Evolutionary conservation across 2,329 filamentous ascomycete species (phyloP), one percentile per base, ranked within the genome.

Genomic region (Hypoxylon sp.): DNA sequence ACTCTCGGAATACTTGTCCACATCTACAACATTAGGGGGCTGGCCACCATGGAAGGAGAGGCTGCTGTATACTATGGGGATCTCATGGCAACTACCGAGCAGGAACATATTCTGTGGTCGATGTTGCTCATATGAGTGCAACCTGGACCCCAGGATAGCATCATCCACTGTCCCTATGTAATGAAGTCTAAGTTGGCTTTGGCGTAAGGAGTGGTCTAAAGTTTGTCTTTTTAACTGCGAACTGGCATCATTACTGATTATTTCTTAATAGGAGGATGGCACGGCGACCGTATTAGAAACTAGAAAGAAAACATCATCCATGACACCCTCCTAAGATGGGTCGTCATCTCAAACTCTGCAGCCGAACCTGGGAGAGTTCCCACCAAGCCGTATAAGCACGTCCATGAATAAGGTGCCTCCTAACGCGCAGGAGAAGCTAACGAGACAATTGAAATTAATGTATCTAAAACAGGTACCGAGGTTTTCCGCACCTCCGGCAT

Each of bases 131-230:
- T 19, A 17, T 43, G 11, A 21, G 17, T 21, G 6, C 14, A 36
- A 36, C 34, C 13, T 36, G 2, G 1, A 5, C 13, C 13, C 30
- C 21, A n/a, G 28, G 7, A 48, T 43, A 17, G 9, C 6, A 25
- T 28, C 10, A 34, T n/a, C 36, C 13, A 46, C 13, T 38, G 36
- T 48, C 55, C 46, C 46, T 53, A 48, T 45, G 23, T 51, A 48
- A 45, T 30, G 21, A 41, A 32, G 25, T 50, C 46, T 57, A 36
- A 46, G 45, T 34, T 36, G 41, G 41, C 32, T 46, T 5, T 48
- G 48, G 9, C 19, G n/a, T 41, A 57, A 57, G 28, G 53, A 46
- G 52, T 21, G 52, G 30, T 11, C 7, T 7, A 23, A 45, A 32
- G 28, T 10, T 17, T 2, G 3, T 13, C 3, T 21, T 25, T n/a